These are phyloP conservation scores for Peniophora sp. DNA, from an alignment of 1,284 basidiomycete species.

Conservation along the genomic window DNA sequence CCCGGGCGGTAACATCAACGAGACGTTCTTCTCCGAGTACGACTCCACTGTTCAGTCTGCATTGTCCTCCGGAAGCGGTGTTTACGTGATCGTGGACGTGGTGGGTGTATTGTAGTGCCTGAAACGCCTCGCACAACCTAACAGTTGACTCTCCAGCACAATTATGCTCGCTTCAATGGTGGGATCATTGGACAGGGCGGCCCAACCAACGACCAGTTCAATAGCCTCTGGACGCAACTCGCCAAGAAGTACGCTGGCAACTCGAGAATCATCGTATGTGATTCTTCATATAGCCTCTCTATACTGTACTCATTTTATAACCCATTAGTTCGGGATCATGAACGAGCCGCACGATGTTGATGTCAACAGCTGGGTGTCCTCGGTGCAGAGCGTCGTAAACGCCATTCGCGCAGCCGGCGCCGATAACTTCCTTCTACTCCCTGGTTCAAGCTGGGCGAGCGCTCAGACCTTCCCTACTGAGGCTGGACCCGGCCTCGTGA, in stretches of 20 bases:
- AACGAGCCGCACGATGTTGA: constrained; percentile 46
- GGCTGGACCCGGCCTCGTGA: constrained; percentile 40
- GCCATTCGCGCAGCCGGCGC: constrained; percentile 41
- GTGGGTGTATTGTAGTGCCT: constrained; percentile 11
- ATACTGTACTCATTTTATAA: constrained; percentile 1
- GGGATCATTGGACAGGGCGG: constrained; percentile 45
- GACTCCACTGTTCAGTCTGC: constrained; percentile 42
- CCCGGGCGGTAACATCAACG: constrained; percentile 37
- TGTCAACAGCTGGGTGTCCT: constrained; percentile 33
- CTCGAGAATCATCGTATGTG: constrained; percentile 33
- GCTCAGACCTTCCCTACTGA: constrained; percentile 43
- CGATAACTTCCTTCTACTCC: constrained; percentile 37
- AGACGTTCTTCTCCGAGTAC: constrained; percentile 36
- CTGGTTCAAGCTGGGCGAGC: constrained; percentile 33
- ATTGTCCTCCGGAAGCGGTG: constrained; percentile 28
- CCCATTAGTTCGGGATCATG: constrained; percentile 34
- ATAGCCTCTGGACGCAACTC: constrained; percentile 44
- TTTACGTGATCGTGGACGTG: constrained; percentile 46
- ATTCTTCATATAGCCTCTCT: not conserved
- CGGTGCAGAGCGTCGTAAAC: constrained; percentile 41
- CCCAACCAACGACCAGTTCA: constrained; percentile 42
- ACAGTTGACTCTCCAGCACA: constrained; percentile 24
- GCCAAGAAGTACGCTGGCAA: constrained; percentile 42
- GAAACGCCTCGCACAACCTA: not conserved
- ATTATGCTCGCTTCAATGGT: constrained; percentile 46